Conservation (phyloP, 192 early-diverging fungal species). For the Coemansia pectinata region DNA sequence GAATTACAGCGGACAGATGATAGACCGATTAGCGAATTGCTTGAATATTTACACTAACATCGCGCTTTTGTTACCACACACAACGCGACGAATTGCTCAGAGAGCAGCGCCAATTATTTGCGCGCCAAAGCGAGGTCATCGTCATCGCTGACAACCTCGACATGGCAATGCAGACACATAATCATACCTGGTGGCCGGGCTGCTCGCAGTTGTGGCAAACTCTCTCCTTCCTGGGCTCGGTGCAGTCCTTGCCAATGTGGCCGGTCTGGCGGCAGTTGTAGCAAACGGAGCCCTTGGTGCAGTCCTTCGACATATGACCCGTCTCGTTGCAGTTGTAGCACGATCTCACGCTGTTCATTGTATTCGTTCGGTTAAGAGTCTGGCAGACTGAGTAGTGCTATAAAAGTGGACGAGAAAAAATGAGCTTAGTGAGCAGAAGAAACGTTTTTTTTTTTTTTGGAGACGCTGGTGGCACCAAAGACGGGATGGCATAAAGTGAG, state of each 20-base stretch:
- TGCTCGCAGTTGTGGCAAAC: conserved; percentile 55
- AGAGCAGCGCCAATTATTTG: neutral
- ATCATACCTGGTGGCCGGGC: conserved; percentile 50
- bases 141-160: neutral
- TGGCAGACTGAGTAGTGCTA: neutral
- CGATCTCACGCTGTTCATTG: conserved; percentile 8
- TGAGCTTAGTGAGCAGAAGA: neutral
- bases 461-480: neutral
- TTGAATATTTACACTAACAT: neutral
- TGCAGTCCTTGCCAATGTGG: conserved; percentile 53
- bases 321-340: conserved; percentile 61
- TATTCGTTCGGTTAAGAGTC: neutral
- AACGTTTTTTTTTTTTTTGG: too few species aligned
- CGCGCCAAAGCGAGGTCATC: conserved; percentile 3
- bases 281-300: conserved; percentile 53
- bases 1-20: neutral
- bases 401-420: neutral
- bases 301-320: conserved; percentile 57
- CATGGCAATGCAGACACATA: conserved; percentile 12
- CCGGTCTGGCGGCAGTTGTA: conserved; percentile 58
- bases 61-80: neutral
- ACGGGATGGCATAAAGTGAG: neutral
- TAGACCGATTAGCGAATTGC: neutral
- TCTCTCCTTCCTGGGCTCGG: conserved; percentile 32
- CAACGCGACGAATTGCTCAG: neutral